Conservation (phyloP, 2,329 filamentous ascomycete species). For the Pestalotiopsis sp. region DNA sequence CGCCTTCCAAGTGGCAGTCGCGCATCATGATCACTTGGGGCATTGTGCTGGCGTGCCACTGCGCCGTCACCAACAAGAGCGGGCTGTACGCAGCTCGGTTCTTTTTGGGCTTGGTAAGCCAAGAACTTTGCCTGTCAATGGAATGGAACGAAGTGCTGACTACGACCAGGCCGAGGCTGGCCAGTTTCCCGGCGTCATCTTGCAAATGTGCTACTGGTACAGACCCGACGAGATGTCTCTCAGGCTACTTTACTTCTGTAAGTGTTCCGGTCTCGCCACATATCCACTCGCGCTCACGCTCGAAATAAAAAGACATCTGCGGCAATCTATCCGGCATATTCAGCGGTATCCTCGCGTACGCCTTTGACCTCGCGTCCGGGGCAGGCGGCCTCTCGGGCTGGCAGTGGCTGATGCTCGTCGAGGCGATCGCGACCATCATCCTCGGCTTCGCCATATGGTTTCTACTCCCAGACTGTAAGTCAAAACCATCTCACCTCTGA, state of each 20-base stretch:
- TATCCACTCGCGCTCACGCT: no score
- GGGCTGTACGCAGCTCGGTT: slow-evolving; percentile 40
- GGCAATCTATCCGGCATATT: slow-evolving; percentile 32
- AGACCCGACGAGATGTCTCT: slow-evolving; percentile 49
- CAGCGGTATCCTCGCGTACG: slow-evolving; percentile 24
- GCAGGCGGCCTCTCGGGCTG: slow-evolving; percentile 30
- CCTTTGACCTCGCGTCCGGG: slow-evolving; percentile 28
- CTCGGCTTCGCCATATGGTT: slow-evolving; percentile 53
- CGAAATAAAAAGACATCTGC: slow-evolving; percentile 21
- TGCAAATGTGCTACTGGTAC: slow-evolving; percentile 51
- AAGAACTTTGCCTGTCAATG: background rate
- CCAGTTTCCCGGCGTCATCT: slow-evolving; percentile 43
- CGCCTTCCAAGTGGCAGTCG: slow-evolving; percentile 41
- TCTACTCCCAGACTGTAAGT: slow-evolving; percentile 53
- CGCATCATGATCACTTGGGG: slow-evolving; percentile 45
- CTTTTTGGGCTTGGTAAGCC: slow-evolving; percentile 37
- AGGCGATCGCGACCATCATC: slow-evolving; percentile 50
- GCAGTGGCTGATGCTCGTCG: slow-evolving; percentile 41
- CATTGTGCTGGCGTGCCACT: slow-evolving; percentile 35
- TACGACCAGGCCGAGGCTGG: slow-evolving; percentile 36
- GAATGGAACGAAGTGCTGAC: slow-evolving; percentile 24
- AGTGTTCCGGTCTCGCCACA: no score
- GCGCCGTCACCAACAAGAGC: slow-evolving; percentile 37
- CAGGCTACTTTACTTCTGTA: slow-evolving; percentile 48
- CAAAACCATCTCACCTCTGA: background rate